A percentile compares a stretch with the other conserved stretches of the same genome.
Evolutionary conservation across 176 grass and related monocot genomes (phyloP).

Genomic region (Canna indica): DNA sequence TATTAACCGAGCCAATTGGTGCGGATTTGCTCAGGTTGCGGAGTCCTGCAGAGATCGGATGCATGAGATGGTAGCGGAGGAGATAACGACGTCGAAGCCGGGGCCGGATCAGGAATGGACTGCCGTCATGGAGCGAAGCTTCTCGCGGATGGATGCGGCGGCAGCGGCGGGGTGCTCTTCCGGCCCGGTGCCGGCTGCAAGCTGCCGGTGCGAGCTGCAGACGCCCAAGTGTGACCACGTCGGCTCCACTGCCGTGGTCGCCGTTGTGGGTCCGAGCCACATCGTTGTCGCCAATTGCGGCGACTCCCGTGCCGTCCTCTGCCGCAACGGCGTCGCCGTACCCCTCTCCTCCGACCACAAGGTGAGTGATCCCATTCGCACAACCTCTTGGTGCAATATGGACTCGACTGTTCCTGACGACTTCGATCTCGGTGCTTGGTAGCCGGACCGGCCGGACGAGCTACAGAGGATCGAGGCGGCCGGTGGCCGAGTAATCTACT

Average conservation of each 20-base stretch:
- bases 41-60: constrained; percentile 52
- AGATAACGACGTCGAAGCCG: constrained; percentile 22
- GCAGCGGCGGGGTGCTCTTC: constrained; percentile 23
- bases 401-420: background rate
- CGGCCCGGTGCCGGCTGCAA: constrained; percentile 1
- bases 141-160: constrained; percentile 66
- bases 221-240: constrained; percentile 71
- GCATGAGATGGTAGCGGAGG: constrained; percentile 65
- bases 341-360: constrained; percentile 83
- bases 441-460: constrained; percentile 87
- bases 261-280: constrained; percentile 42
- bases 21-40: constrained; percentile 48
- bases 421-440: constrained; percentile 12
- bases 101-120: constrained; percentile 26
- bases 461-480: constrained; percentile 55
- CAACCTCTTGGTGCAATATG: background rate
- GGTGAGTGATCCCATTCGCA: constrained; percentile 23
- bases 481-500: constrained; percentile 81
- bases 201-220: constrained; percentile 67
- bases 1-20: no score
- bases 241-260: constrained; percentile 79
- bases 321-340: constrained; percentile 43
- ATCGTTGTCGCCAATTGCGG: constrained; percentile 77
- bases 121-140: constrained; percentile 58
- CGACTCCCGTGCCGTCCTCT: constrained; percentile 76